Evolutionary conservation across 2,329 filamentous ascomycete species (phyloP), one percentile per base, ranked within the genome.

Genomic region (Ascochyta pisi): DNA sequence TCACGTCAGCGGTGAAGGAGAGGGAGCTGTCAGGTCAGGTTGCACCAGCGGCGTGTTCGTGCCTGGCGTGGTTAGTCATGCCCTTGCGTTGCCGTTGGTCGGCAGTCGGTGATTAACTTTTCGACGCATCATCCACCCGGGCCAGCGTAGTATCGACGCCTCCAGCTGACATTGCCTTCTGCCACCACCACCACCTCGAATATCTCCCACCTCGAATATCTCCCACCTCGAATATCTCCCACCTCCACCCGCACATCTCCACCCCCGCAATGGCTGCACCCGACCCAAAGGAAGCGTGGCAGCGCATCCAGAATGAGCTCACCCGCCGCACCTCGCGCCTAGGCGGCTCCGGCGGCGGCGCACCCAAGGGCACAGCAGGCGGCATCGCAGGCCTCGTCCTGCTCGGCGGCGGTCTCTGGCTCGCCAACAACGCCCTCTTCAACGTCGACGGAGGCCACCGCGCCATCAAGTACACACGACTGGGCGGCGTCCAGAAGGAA

Each of bases 371-470:
- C 57, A 77, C 84, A 40, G 81, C 82, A 58, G 84, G 82, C 58
- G 85, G 84, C 62, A 73, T 83, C 61, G 83, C 78, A 54, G 79
- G 79, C 47, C 69, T 86, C 52, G 65, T 87, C 35, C 64, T 86
- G 33, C 76, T 87, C 24, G 81, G 81, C 63, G 82, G 84, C 63
- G 81, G 82, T 60, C 76, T 80, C 58, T 76, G 84, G 61, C 64
- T 86, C 47, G 79, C 83, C 63, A 84, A 87, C 66, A 88, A 88
- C 76, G 83, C 86, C 44, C 82, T 89, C 7, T 89, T 89, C 78
- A 89, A 89, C 80, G 86, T 99, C 70, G 95, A 99, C 74, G 95
- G 95, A 88, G 95, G 95, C 81, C 95, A 98, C 79, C 89, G 95
- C 75, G 95, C 95, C 64, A 99, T 99, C 85, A 99, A 99, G 80